phyloP scores from a whole-genome alignment of 345 rosid species.

The Bruguiera parviflora region DNA sequence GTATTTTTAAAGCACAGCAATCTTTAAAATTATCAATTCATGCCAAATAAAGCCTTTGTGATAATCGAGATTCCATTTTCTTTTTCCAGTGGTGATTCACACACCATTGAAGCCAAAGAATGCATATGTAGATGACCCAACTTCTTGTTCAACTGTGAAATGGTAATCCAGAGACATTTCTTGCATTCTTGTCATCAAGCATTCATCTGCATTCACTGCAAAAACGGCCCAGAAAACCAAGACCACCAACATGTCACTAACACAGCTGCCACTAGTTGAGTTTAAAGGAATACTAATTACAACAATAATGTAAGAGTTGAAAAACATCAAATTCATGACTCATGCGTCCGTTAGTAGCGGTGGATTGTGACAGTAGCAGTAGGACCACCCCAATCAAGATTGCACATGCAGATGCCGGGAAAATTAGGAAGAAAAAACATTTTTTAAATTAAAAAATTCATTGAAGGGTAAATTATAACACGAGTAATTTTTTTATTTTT shows the following conservation, averaged over 20 bases:
- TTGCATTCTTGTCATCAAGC: conserved; percentile 98
- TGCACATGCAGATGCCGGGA: conserved; percentile 48
- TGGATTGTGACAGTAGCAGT: conserved; percentile 25
- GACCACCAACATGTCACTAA: conserved; percentile 14
- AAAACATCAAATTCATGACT: conserved; percentile 1
- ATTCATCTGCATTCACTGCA: conserved; percentile 88
- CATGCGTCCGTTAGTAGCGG: conserved; percentile 27
- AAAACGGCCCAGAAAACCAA: not conserved
- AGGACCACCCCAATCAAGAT: conserved; percentile 34
- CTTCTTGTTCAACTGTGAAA: conserved; percentile 94
- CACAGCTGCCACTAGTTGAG: conserved; percentile 21
- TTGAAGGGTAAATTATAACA: too few species aligned
- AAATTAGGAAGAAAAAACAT: not conserved
- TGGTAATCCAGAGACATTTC: conserved; percentile 97
- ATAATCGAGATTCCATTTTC: too few species aligned
- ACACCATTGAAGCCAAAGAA: conserved; percentile 94
- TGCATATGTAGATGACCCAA: conserved; percentile 87
- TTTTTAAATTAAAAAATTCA: too few species aligned
- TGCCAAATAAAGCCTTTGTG: too few species aligned
- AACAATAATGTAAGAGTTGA: not conserved
- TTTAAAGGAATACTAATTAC: too few species aligned
- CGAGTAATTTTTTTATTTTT: too few species aligned
- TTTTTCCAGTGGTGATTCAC: too few species aligned
- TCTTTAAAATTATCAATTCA: too few species aligned
- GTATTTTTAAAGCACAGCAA: not conserved